phyloP scores from a whole-genome alignment of 2,329 filamentous ascomycete species.

The Xylaria sp. region DNA sequence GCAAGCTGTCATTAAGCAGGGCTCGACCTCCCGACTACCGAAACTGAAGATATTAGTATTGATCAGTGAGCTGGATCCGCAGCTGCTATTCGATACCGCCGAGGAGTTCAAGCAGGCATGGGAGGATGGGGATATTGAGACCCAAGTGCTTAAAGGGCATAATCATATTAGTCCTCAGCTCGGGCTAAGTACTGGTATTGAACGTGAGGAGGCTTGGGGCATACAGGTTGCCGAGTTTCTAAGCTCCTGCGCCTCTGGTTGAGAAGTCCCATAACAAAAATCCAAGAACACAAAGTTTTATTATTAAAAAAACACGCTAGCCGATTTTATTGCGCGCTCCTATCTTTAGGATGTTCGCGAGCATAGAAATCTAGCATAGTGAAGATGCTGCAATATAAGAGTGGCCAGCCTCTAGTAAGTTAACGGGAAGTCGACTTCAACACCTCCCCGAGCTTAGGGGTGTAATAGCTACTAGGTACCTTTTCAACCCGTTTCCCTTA shows the following conservation, averaged over 20 bases:
- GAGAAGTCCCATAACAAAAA: not conserved
- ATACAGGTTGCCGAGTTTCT: conserved; percentile 43
- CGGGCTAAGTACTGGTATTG: conserved; percentile 43
- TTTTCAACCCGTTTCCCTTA: not conserved
- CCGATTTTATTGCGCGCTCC: not conserved
- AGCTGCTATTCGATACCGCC: conserved; percentile 39
- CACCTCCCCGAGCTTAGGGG: no score
- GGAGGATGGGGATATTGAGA: conserved; percentile 34
- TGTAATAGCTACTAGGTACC: no score
- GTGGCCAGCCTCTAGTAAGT: no score
- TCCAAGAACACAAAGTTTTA: not conserved
- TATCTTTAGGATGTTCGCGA: not conserved
- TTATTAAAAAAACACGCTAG: not conserved
- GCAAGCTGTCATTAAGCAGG: conserved; percentile 35
- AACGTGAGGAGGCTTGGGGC: conserved; percentile 48
- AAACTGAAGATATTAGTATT: conserved; percentile 41
- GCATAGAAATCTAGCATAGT: no score
- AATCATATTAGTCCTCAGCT: conserved; percentile 48
- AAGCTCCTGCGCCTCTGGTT: conserved; percentile 26
- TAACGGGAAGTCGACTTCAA: no score
- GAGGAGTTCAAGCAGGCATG: conserved; percentile 42
- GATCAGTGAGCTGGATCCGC: conserved; percentile 45
- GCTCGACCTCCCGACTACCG: conserved; percentile 26
- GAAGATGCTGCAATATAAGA: no score
- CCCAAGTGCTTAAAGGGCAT: conserved; percentile 43